Evolutionary conservation across 768 basidiomycete genomes (phyloP), one percentile per base, ranked within the genome.

Genomic region (Naematelia encephala): DNA sequence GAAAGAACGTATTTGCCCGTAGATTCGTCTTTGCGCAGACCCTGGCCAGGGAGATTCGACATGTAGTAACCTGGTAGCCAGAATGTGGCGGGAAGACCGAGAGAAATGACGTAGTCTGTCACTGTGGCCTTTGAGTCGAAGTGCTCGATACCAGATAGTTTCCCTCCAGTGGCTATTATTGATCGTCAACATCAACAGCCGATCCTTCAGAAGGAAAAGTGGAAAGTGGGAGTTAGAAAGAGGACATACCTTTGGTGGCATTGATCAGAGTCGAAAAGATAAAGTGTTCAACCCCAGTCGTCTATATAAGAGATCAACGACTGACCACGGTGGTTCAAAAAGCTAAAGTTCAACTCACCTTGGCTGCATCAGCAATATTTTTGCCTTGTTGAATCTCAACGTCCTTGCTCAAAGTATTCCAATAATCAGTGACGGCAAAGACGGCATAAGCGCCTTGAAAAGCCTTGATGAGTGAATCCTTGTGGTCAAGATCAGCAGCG

Each of bases 371-470:
- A 4, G 56, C 62, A 8, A 69, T 52, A 30, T 55, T 57, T 45
- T 61, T 67, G 1, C 68, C 68, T 56, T 69, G 64, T 34, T 56
- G 19, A 13, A 59, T 49, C 51, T 69, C 68, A 1, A 2, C 30
- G 13, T 54, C 39, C 25, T 2, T 56, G 49, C 48, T 27, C 61
- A 55, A 45, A 2, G 28, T 43, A 3, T 44, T 56, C 64, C 61
- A 69, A 51, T 46, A 67, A 56, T 66, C 59, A 5, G 59, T 60
- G 13, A 66, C 58, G 23, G 63, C 69, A 53, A 69, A 75, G 2
- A 69, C 72, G 13, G 55, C 50, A 48, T 71, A 64, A 4, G 64
- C 62, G 16, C 70, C 72, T 16, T 68, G 28, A 19, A 75, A 56
- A 11, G 63, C 72, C 47, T 64, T 59, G 42, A 57, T 22, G 2